Evolutionary conservation across 2,329 filamentous ascomycete genomes (phyloP).

Genomic region (Colletotrichum sublineola): DNA sequence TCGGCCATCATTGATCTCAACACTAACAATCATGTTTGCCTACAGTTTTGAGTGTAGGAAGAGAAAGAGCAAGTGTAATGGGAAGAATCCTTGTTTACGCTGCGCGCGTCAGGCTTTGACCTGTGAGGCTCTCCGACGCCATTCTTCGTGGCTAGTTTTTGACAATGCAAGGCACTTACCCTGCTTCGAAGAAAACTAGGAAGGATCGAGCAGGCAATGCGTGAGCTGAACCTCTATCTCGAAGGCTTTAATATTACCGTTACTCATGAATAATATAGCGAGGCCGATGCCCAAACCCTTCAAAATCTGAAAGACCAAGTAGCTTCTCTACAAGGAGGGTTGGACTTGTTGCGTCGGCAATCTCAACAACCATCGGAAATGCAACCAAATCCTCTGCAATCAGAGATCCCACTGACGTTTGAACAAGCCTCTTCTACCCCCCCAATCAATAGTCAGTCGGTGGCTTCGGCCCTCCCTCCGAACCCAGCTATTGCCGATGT

Average conservation of each 20-base stretch:
- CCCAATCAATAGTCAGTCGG: background rate
- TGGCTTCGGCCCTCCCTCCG: background rate
- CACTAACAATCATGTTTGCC: background rate
- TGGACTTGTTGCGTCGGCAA: slow-evolving; percentile 14
- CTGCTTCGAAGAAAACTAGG: slow-evolving; percentile 26
- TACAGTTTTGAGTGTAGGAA: slow-evolving; percentile 33
- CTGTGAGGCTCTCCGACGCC: slow-evolving; percentile 3
- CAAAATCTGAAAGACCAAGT: slow-evolving; percentile 30
- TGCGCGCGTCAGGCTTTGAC: slow-evolving; percentile 36
- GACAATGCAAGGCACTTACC: slow-evolving; percentile 22
- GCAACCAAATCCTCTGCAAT: background rate
- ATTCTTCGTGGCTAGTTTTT: background rate
- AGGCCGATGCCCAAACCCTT: slow-evolving; percentile 16
- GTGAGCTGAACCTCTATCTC: background rate
- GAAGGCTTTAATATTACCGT: background rate
- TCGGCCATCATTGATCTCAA: background rate
- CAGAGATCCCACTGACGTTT: background rate
- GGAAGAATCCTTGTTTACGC: slow-evolving; percentile 32
- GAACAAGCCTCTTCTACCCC: background rate
- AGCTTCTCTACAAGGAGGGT: slow-evolving; percentile 16
- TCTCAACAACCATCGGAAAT: background rate
- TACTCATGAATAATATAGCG: background rate
- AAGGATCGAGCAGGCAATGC: background rate
- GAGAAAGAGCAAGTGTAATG: slow-evolving; percentile 40
- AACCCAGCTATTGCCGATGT: background rate